These are phyloP conservation scores for Fusarium armeniacum DNA, from an alignment of 2,329 filamentous ascomycete genomes.

Conservation along the genomic window DNA sequence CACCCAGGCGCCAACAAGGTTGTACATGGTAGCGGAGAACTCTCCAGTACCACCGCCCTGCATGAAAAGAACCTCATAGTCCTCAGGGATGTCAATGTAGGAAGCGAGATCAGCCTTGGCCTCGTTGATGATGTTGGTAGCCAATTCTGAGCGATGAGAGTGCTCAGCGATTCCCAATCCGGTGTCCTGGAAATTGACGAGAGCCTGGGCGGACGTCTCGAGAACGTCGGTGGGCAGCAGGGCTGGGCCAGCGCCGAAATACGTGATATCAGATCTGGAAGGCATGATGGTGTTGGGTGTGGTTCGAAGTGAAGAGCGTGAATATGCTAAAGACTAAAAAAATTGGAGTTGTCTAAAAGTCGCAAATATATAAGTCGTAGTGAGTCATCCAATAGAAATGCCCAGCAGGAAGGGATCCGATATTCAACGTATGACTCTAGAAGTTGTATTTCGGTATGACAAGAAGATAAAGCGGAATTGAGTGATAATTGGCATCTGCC, in stretches of 20 bases:
- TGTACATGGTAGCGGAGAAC: constrained; percentile 87
- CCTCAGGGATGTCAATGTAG: constrained; percentile 85
- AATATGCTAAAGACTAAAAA: constrained; percentile 30
- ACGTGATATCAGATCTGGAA: constrained; percentile 79
- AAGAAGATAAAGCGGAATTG: constrained; percentile 7
- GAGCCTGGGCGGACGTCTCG: constrained; percentile 79
- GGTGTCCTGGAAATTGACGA: constrained; percentile 84
- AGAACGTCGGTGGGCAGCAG: constrained; percentile 85
- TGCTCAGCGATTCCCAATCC: constrained; percentile 92
- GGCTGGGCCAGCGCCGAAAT: constrained; percentile 94
- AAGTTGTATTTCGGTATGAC: neutral
- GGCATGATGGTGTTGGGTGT: constrained; percentile 73
- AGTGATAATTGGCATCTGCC: constrained; percentile 9
- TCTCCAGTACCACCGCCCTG: constrained; percentile 88
- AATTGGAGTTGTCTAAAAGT: constrained; percentile 31
- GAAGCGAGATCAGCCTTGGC: constrained; percentile 80
- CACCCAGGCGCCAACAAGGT: constrained; percentile 87
- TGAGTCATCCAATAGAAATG: constrained; percentile 49
- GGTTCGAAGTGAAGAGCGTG: constrained; percentile 21
- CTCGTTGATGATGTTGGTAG: constrained; percentile 82
- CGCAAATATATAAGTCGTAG: constrained; percentile 22
- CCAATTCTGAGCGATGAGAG: constrained; percentile 86
- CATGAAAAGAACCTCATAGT: constrained; percentile 91
- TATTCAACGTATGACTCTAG: constrained; percentile 37
- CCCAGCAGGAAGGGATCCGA: constrained; percentile 24